Base-by-base conservation (phyloP, 805 yeast genomes). In the Metschnikowia amazonensis region DNA sequence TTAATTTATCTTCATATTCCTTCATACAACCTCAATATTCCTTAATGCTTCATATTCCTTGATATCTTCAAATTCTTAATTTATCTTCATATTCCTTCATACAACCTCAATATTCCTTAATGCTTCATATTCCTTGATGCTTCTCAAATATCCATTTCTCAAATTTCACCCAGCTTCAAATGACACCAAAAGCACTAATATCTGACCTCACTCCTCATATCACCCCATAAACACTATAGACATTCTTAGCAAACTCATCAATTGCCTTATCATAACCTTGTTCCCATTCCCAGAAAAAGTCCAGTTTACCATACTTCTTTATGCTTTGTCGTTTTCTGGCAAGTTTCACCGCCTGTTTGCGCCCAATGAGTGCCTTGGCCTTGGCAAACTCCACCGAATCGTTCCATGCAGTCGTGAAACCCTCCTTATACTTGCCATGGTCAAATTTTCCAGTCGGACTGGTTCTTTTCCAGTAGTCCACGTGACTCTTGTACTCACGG, bases 271-370 rank as follows among this genome's bases (percentile, higher is more conserved):
- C 79, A 58, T 79, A 89, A 0, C 96, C 97, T 55, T 85, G 95
- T 23, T 84, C 89, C 85, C 88, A 92, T 64, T 86, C 96, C 96
- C 97, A 92, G 43, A 81, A 45, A 58, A 72, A 77, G 11, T 69
- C 69, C 55, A 83, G 75, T 5, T 66, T 56, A 5, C 94, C 94
- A 51, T 77, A 75, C 6, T 64, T 59, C 9, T 63, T 53, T 18
- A 79, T 57, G 62, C 90, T 95, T 56, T 88, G 86, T 2, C 58
- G 59, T 27, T 76, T 65, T 50, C 97, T 75, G 16, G 84, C 76
- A 9, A 57, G 52, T 49, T 73, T 80, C 14, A 50, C 53, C 0
- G 89, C 83, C 38, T 74, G 73, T 21, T 74, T 57, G 51, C 97
- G 76, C 1, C 99, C 99, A 21, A 92, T 62, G 13, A 75, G 70